Conservation (phyloP, 768 basidiomycete species). For the Suillus weaverae region DNA sequence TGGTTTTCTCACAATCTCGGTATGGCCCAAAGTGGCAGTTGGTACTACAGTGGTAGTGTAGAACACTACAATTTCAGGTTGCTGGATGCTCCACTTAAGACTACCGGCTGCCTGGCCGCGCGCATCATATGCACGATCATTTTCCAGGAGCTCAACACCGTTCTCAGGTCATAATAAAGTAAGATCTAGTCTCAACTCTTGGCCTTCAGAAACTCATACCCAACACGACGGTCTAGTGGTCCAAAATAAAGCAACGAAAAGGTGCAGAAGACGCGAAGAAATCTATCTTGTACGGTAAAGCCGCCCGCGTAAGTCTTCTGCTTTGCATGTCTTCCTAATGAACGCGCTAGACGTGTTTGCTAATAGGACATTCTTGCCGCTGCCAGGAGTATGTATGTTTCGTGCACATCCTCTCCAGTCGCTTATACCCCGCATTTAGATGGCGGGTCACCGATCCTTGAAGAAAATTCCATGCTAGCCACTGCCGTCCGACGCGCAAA, state of each 20-base stretch:
- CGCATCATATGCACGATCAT: constrained; percentile 4
- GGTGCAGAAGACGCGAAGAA: constrained; percentile 63
- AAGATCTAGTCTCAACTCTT: neutral
- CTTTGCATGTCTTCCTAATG: constrained; percentile 1
- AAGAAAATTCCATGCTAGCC: constrained; percentile 53
- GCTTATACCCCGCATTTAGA: constrained; percentile 32
- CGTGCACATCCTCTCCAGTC: neutral
- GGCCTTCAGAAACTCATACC: neutral
- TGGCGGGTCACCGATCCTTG: constrained; percentile 57
- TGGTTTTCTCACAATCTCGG: too few species aligned
- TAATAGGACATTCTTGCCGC: constrained; percentile 61
- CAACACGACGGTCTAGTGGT: constrained; percentile 50
- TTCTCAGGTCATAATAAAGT: constrained; percentile 46
- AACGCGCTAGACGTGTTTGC: constrained; percentile 5
- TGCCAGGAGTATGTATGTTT: constrained; percentile 48
- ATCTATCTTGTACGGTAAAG: constrained; percentile 55
- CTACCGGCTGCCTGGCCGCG: neutral
- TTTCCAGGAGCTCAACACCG: constrained; percentile 22
- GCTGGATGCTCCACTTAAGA: constrained; percentile 1
- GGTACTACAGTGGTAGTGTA: too few species aligned
- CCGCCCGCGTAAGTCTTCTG: constrained; percentile 46
- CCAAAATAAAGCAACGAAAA: constrained; percentile 74
- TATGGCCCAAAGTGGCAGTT: too few species aligned
- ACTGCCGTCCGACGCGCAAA: constrained; percentile 55
- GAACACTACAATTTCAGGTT: neutral